phyloP scores from a whole-genome alignment of 1,284 basidiomycete genomes.

The Mycena sp. region DNA sequence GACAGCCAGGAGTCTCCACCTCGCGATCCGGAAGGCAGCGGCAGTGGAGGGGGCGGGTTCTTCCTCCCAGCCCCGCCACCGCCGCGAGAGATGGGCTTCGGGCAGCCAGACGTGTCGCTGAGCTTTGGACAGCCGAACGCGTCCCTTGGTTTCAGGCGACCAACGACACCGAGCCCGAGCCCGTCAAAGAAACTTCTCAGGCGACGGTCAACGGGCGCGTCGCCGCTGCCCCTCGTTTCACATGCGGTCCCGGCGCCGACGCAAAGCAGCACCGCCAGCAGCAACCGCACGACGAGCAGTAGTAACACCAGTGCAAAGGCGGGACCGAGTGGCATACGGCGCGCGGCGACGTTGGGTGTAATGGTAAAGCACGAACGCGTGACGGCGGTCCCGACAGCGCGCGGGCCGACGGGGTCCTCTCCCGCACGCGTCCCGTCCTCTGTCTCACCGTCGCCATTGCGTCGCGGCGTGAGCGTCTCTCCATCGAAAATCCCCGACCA shows the following conservation, averaged over 20 bases:
- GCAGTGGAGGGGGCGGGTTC: constrained; percentile 11
- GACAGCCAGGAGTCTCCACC: constrained; percentile 31
- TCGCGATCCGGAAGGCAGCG: background rate
- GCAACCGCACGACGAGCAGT: background rate
- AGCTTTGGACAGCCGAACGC: constrained; percentile 14
- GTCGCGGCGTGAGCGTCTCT: constrained; percentile 35
- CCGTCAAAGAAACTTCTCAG: constrained; percentile 25
- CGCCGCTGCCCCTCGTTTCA: constrained; percentile 22
- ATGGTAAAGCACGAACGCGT: background rate
- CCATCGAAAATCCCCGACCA: constrained; percentile 51
- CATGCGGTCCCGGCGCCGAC: constrained; percentile 24
- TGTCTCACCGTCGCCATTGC: constrained; percentile 58
- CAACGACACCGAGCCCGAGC: constrained; percentile 33
- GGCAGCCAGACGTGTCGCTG: constrained; percentile 3
- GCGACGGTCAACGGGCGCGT: constrained; percentile 11
- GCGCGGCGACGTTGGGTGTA: constrained; percentile 15
- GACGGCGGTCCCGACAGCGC: background rate
- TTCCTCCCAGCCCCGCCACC: constrained; percentile 28
- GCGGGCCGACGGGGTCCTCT: constrained; percentile 9
- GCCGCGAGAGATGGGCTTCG: constrained; percentile 14
- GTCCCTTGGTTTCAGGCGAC: background rate
- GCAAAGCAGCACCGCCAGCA: constrained; percentile 18
- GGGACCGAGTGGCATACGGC: constrained; percentile 9
- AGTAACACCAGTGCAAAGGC: constrained; percentile 4
- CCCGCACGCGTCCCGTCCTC: constrained; percentile 66